Percentiles rank a stretch among this genome's conserved stretches.
Conservation (phyloP, 805 yeast genomes). For the Yarrowia alimentaria region DNA sequence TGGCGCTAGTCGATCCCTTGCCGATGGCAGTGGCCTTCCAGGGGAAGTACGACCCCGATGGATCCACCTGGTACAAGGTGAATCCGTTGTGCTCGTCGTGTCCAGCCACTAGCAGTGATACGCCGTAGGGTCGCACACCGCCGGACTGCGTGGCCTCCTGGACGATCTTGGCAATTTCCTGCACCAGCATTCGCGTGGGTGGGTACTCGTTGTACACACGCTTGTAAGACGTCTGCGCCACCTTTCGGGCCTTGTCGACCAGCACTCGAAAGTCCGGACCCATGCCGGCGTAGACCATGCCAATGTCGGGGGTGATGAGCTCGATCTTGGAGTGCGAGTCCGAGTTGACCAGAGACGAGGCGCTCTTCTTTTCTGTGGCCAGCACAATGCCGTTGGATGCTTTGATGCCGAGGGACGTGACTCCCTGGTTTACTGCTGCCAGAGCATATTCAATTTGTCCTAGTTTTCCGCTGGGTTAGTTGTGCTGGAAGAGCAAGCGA, state of each 20-base stretch:
- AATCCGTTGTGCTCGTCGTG: slow-evolving; percentile 75
- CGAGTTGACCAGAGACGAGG: slow-evolving; percentile 70
- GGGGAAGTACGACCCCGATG: slow-evolving; percentile 95
- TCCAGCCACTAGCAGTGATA: slow-evolving; percentile 90
- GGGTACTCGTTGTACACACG: slow-evolving; percentile 95
- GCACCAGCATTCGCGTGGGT: slow-evolving; percentile 89
- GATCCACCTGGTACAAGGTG: slow-evolving; percentile 94
- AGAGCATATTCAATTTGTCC: slow-evolving; percentile 97
- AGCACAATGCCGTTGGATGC: slow-evolving; percentile 95
- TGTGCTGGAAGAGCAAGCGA: too few relatives aligned
- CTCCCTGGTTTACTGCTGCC: slow-evolving; percentile 97
- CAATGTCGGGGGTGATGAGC: slow-evolving; percentile 88
- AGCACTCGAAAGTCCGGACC: slow-evolving; percentile 97
- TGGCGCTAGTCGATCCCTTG: slow-evolving; percentile 92
- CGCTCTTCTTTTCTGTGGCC: slow-evolving; percentile 92
- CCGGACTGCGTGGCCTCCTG: slow-evolving; percentile 99
- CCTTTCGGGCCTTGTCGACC: slow-evolving; percentile 89
- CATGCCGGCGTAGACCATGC: slow-evolving; percentile 97
- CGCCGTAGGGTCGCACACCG: slow-evolving; percentile 99
- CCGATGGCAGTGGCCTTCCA: slow-evolving; percentile 99
- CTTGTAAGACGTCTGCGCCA: slow-evolving; percentile 89
- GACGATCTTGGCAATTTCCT: slow-evolving; percentile 93
- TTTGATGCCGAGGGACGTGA: slow-evolving; percentile 89
- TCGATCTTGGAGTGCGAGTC: slow-evolving; percentile 78
- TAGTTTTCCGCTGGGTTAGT: slow-evolving; percentile 73